Conservation (phyloP, 2,329 filamentous ascomycete species). For the Penicillium sp. region DNA sequence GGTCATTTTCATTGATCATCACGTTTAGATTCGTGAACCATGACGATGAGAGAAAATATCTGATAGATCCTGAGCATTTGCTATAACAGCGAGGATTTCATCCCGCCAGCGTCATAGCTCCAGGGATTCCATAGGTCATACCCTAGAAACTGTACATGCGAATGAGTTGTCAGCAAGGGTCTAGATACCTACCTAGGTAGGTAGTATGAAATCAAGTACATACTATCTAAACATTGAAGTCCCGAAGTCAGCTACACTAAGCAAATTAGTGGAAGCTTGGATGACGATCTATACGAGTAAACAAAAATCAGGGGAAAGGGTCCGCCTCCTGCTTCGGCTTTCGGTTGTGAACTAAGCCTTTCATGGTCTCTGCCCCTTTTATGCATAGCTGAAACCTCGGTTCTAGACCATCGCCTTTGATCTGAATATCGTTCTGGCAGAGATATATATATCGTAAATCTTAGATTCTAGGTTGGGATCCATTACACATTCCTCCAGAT, state of each 20-base stretch:
- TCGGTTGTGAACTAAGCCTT: not conserved
- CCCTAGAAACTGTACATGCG: conserved; percentile 48
- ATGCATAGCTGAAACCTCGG: too few species aligned
- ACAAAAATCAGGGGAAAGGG: not conserved
- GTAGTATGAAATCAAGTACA: conserved; percentile 35
- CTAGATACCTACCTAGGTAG: too few species aligned
- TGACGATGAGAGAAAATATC: conserved; percentile 47
- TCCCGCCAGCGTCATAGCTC: conserved; percentile 63
- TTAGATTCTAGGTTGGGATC: not conserved
- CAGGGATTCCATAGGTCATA: conserved; percentile 58
- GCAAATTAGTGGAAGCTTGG: not conserved
- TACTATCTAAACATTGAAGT: not conserved
- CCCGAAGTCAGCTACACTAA: not conserved
- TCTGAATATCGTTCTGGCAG: not conserved
- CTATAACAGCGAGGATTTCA: conserved; percentile 53
- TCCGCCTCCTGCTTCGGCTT: not conserved
- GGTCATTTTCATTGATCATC: conserved; percentile 29
- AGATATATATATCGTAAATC: not conserved
- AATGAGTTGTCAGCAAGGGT: not conserved
- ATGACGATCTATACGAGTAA: not conserved
- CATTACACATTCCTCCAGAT: not conserved
- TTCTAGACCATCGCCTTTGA: not conserved
- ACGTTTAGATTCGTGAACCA: conserved; percentile 44
- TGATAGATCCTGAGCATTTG: conserved; percentile 51
- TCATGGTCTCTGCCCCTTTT: not conserved